Percentiles rank a stretch among this genome's conserved stretches.
These are phyloP conservation scores for Drechslera avenae DNA, from an alignment of 2,329 filamentous ascomycete species.

Conservation along the genomic window DNA sequence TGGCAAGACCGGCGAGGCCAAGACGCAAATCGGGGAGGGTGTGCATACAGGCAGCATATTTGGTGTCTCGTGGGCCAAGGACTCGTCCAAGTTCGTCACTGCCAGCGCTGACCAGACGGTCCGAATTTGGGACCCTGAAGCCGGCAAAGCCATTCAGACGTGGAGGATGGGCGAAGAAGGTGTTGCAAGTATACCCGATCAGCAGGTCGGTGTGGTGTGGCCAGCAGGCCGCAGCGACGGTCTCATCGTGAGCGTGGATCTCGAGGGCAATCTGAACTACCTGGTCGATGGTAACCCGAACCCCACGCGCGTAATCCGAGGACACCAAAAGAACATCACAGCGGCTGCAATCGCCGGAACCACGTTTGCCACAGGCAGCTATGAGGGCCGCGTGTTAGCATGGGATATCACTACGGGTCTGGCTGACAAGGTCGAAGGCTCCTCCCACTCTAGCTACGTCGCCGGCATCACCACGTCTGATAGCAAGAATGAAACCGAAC, in stretches of 20 bases:
- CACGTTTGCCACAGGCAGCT: conserved; percentile 86
- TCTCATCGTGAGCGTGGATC: conserved; percentile 85
- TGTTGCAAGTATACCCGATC: conserved; percentile 72
- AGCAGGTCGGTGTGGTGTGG: conserved; percentile 95
- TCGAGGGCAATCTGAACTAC: conserved; percentile 90
- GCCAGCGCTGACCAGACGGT: conserved; percentile 94
- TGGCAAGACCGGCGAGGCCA: conserved; percentile 89
- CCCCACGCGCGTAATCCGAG: conserved; percentile 75
- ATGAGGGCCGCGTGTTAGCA: conserved; percentile 82
- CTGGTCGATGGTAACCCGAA: conserved; percentile 72
- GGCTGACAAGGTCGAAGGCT: conserved; percentile 75
- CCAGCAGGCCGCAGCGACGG: conserved; percentile 81
- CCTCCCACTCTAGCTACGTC: conserved; percentile 84
- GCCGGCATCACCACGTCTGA: conserved; percentile 68
- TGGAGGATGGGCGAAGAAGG: conserved; percentile 85
- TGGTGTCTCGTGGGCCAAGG: conserved; percentile 84
- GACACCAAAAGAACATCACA: conserved; percentile 91
- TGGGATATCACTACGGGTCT: conserved; percentile 78
- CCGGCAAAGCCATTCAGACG: conserved; percentile 74
- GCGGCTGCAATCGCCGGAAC: conserved; percentile 67
- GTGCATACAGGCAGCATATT: conserved; percentile 93
- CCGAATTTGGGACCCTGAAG: conserved; percentile 88
- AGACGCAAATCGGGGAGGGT: conserved; percentile 76
- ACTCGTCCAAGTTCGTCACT: conserved; percentile 85
- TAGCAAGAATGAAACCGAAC: conserved; percentile 50